Base-by-base conservation (phyloP, 202 grass and related monocot species). In the Zizania palustris region DNA sequence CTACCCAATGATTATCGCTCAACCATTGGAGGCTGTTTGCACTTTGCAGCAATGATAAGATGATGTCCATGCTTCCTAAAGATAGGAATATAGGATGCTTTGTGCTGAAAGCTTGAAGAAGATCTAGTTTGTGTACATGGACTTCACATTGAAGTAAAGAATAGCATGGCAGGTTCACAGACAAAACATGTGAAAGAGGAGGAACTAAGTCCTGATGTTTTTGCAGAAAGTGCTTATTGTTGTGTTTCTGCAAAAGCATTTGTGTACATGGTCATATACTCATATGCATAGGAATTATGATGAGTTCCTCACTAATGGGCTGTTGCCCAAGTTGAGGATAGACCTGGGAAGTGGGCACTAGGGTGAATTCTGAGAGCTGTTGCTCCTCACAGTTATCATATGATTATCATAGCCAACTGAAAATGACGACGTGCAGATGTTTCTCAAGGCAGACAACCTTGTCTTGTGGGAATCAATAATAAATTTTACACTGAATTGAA, bases 201-300 rank as follows among this genome's bases (percentile, higher is more conserved):
- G 60, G 81, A 79, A 11, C 13, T 39, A 73, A 56, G 64, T 42
- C 39, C 80, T 28, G 58, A 9, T 79, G 36, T 60, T 21, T 88
- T 75, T 50, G 86, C 80, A 7, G 79, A 88, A 44, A 76, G 72
- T 79, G 43, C 33, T 86, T 61, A 85, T 86, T 48, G 80, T 78
- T 76, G 82, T 73, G n/a, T 79, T 91, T 56, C 12, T 87, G 18
- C 16, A 90, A 28, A 28, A 85, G 40, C 64, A 50, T 85, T 85
- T 46, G 11, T 89, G 48, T 81, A 85, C 49, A 79, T 85, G 81
- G 87, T 80, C 53, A 48, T 33, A 36, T 46, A n/a, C n/a, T n/a
- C n/a, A n/a, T n/a, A 28, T 28, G 28, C 28, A 28, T 46, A 48
- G 51, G 28, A 49, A 87, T 54, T 83, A 80, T 13, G 67, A 85